phyloP scores from a whole-genome alignment of 2,329 filamentous ascomycete species.

The Pestalotiopsis fici region DNA sequence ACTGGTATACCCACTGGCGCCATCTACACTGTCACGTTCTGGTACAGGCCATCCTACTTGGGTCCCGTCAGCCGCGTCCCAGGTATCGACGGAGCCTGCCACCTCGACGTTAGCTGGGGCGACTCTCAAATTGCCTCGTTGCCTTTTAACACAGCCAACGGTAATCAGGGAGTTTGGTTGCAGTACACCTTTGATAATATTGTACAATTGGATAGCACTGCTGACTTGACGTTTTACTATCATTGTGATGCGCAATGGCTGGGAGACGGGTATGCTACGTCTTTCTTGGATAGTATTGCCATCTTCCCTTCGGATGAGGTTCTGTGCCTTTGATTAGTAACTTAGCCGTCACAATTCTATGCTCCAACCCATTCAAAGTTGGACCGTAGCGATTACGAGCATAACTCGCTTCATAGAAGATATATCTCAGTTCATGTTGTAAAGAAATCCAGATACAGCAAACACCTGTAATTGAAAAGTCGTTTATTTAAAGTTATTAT shows the following conservation, averaged over 20 bases:
- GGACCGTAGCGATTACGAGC: too few species aligned
- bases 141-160: neutral
- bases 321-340: neutral
- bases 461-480: too few species aligned
- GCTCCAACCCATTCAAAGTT: too few species aligned
- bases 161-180: neutral
- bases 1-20: neutral
- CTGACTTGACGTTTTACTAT: neutral
- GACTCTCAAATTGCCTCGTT: neutral
- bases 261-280: neutral
- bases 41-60: neutral
- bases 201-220: neutral
- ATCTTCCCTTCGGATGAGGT: neutral
- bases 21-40: neutral
- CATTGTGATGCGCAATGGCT: neutral
- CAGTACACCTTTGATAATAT: neutral
- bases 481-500: too few species aligned
- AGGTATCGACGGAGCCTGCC: neutral
- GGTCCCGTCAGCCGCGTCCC: neutral
- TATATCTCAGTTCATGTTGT: too few species aligned
- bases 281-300: neutral
- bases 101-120: neutral
- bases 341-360: neutral
- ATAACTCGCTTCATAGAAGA: too few species aligned
- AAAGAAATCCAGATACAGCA: too few species aligned